These are phyloP conservation scores for Starmerella gropengiesseri DNA, from an alignment of 805 yeast genomes.

Conservation along the genomic window DNA sequence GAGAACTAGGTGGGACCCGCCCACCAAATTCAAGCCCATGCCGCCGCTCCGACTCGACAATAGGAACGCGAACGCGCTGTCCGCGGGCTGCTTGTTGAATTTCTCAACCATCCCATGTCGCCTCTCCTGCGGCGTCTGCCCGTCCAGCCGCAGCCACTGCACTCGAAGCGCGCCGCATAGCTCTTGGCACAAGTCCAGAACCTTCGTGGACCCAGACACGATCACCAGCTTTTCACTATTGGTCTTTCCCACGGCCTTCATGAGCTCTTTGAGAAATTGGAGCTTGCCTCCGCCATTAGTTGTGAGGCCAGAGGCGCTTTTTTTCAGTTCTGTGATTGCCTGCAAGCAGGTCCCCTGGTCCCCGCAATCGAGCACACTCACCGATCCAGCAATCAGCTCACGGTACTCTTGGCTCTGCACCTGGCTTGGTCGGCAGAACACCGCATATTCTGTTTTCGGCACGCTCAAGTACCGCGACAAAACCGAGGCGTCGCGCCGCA, in stretches of 20 bases:
- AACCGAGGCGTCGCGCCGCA: slow-evolving; percentile 56
- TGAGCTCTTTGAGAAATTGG: slow-evolving; percentile 43
- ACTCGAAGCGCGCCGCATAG: slow-evolving; percentile 41
- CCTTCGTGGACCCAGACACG: slow-evolving; percentile 79
- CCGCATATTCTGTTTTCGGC: slow-evolving; percentile 58
- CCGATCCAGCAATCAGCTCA: not conserved
- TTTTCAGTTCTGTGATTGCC: slow-evolving; percentile 36
- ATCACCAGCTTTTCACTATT: slow-evolving; percentile 68
- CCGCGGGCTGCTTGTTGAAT: slow-evolving; percentile 45
- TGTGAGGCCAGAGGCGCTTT: slow-evolving; percentile 12
- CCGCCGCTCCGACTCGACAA: slow-evolving; percentile 91
- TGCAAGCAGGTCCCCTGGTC: slow-evolving; percentile 37
- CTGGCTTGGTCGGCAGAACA: slow-evolving; percentile 67
- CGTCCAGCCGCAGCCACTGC: slow-evolving; percentile 62
- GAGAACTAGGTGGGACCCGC: slow-evolving; percentile 75
- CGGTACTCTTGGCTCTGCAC: slow-evolving; percentile 5
- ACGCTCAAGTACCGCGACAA: slow-evolving; percentile 50
- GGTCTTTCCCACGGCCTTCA: slow-evolving; percentile 38
- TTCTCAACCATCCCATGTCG: slow-evolving; percentile 56
- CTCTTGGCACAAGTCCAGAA: slow-evolving; percentile 63
- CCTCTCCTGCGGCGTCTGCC: slow-evolving; percentile 58
- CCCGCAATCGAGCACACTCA: not conserved
- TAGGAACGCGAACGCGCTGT: slow-evolving; percentile 49
- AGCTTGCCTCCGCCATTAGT: slow-evolving; percentile 50
- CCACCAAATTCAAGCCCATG: slow-evolving; percentile 77